Evolutionary conservation across 805 yeast genomes (phyloP).

Genomic region (Schwanniomyces occidentalis): DNA sequence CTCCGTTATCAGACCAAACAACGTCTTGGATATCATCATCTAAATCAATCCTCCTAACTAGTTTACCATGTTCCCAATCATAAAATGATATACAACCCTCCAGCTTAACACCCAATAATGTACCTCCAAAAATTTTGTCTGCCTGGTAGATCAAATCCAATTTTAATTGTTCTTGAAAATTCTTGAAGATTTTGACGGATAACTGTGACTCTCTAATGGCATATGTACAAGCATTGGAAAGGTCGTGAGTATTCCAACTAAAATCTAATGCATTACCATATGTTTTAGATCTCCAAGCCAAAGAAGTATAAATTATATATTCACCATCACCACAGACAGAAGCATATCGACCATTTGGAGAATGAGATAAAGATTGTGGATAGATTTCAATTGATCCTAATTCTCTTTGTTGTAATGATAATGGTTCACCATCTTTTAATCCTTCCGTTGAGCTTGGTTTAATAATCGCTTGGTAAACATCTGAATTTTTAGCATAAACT

Average conservation of each 20-base stretch:
- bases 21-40: slow-evolving; percentile 71
- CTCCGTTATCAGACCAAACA: slow-evolving; percentile 93
- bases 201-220: slow-evolving; percentile 76
- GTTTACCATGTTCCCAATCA: slow-evolving; percentile 87
- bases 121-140: slow-evolving; percentile 83
- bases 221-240: slow-evolving; percentile 62
- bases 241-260: slow-evolving; percentile 87
- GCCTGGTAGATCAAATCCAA: slow-evolving; percentile 70
- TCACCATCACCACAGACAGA: slow-evolving; percentile 98
- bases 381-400: slow-evolving; percentile 92
- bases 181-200: slow-evolving; percentile 70
- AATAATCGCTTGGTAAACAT: slow-evolving; percentile 80
- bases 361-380: slow-evolving; percentile 84
- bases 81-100: slow-evolving; percentile 84
- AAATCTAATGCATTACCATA: slow-evolving; percentile 90
- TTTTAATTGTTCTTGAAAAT: slow-evolving; percentile 76
- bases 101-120: slow-evolving; percentile 81
- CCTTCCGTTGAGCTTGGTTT: slow-evolving; percentile 63
- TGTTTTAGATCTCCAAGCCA: slow-evolving; percentile 96
- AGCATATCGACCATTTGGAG: slow-evolving; percentile 96
- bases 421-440: slow-evolving; percentile 75
- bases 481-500: slow-evolving; percentile 88
- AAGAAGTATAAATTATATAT: slow-evolving; percentile 90
- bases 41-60: slow-evolving; percentile 88
- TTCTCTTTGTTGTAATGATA: slow-evolving; percentile 81